Percentiles rank a stretch among this genome's conserved stretches.
Evolutionary conservation across 768 basidiomycete genomes (phyloP).

Genomic region (Arthromyces matolae): DNA sequence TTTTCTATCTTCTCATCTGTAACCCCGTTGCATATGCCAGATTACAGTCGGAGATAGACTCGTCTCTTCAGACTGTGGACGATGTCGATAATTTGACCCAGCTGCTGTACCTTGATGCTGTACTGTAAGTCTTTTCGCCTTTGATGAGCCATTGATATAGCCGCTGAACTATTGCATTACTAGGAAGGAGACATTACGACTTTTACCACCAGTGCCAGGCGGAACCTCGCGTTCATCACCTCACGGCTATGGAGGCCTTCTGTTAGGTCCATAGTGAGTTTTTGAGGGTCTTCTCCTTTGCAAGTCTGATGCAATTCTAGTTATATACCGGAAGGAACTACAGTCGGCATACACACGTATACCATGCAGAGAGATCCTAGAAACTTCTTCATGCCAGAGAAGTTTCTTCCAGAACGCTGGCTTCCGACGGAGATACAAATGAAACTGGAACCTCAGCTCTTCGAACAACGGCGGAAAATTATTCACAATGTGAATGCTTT

Average conservation of each 20-base stretch:
- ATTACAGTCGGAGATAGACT: slow-evolving; percentile 10
- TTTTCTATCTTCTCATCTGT: slow-evolving; percentile 18
- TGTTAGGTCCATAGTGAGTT: slow-evolving; percentile 23
- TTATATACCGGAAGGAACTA: slow-evolving; percentile 38
- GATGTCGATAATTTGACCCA: slow-evolving; percentile 6
- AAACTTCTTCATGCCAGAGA: slow-evolving; percentile 36
- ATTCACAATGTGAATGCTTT: slow-evolving; percentile 28
- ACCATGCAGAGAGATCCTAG: slow-evolving; percentile 34
- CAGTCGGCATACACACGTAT: slow-evolving; percentile 32
- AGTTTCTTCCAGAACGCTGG: slow-evolving; percentile 39
- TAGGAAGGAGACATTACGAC: slow-evolving; percentile 37
- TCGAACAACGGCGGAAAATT: slow-evolving; percentile 11
- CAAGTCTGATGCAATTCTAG: slow-evolving; percentile 15
- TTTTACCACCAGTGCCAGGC: slow-evolving; percentile 35
- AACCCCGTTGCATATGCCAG: slow-evolving; percentile 16
- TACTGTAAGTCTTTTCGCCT: slow-evolving; percentile 26
- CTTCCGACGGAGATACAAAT: slow-evolving; percentile 19
- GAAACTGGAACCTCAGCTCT: slow-evolving; percentile 18
- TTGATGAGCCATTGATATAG: not conserved
- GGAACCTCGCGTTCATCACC: slow-evolving; percentile 27
- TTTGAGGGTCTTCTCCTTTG: not conserved
- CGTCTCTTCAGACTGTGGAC: not conserved
- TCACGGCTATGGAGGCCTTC: slow-evolving; percentile 5
- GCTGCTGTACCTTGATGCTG: slow-evolving; percentile 25
- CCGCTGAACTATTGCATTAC: not conserved